Evolutionary conservation across 108 stramenopile genomes (phyloP).

Genomic region (Asterionellopsis glacialis): DNA sequence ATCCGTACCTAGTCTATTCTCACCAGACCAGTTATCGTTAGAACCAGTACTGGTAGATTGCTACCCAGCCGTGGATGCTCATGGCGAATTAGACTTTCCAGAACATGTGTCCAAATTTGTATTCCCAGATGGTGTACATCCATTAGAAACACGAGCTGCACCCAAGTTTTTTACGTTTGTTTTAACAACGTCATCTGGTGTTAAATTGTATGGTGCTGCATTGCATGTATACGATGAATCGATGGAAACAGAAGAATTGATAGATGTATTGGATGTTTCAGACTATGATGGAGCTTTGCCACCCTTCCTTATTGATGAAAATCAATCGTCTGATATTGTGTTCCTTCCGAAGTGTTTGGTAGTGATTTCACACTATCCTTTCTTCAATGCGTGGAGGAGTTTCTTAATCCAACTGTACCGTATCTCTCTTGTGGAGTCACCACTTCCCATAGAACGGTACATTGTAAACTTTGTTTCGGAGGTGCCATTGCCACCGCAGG

Average conservation of each 20-base stretch:
- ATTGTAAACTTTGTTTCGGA: constrained; percentile 82
- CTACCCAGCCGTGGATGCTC: constrained; percentile 46
- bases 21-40: constrained; percentile 45
- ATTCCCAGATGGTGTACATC: constrained; percentile 65
- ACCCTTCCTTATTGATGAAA: constrained; percentile 7
- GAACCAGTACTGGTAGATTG: constrained; percentile 56
- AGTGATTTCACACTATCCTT: constrained; percentile 84
- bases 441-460: constrained; percentile 87
- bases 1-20: constrained; percentile 10
- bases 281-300: constrained; percentile 27
- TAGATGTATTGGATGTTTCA: constrained; percentile 15
- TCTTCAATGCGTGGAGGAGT: constrained; percentile 64
- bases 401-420: constrained; percentile 78
- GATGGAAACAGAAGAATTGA: constrained; percentile 25
- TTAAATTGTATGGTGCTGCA: constrained; percentile 64
- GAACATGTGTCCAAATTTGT: constrained; percentile 63
- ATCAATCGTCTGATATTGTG: constrained; percentile 17
- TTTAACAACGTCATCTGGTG: constrained; percentile 61
- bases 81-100: constrained; percentile 62
- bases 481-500: constrained; percentile 83
- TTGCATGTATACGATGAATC: constrained; percentile 66
- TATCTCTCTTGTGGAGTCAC: constrained; percentile 67
- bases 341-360: constrained; percentile 83
- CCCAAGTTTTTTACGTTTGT: constrained; percentile 79
- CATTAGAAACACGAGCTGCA: constrained; percentile 26